A percentile compares a stretch with the other conserved stretches of the same genome.
These are phyloP conservation scores for Aspergillus wentii DNA, from an alignment of 495 filamentous ascomycete genomes.

Conservation along the genomic window DNA sequence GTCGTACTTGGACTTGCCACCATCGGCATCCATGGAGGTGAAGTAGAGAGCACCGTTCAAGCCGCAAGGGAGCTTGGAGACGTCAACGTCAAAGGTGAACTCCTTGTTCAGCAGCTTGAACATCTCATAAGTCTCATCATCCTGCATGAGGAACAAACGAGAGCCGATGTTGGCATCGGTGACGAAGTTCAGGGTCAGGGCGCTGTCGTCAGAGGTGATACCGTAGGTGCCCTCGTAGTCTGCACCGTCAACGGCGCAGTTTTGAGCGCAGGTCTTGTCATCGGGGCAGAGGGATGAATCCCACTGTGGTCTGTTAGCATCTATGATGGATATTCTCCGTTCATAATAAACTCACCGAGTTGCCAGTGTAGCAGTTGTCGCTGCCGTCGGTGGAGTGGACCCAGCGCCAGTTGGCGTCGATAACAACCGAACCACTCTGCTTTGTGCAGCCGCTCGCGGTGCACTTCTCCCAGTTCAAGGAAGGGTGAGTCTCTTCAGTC, in stretches of 20 bases:
- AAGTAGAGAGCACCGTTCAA: slow-evolving; percentile 68
- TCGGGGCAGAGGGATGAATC: slow-evolving; percentile 48
- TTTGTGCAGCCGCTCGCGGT: slow-evolving; percentile 46
- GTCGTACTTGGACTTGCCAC: slow-evolving; percentile 43
- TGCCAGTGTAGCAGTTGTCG: slow-evolving; percentile 63
- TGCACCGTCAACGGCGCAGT: slow-evolving; percentile 58
- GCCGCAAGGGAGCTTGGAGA: slow-evolving; percentile 58
- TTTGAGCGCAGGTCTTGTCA: slow-evolving; percentile 46
- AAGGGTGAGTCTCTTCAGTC: slow-evolving; percentile 56
- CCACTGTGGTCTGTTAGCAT: slow-evolving; percentile 27
- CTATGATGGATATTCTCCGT: neutral
- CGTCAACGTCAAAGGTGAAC: slow-evolving; percentile 64
- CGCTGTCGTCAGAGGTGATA: slow-evolving; percentile 42
- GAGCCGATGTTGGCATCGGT: slow-evolving; percentile 46
- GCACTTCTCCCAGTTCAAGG: slow-evolving; percentile 54
- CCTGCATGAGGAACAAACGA: slow-evolving; percentile 52
- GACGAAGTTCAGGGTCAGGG: slow-evolving; percentile 51
- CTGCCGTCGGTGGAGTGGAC: slow-evolving; percentile 44
- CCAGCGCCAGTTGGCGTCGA: slow-evolving; percentile 67
- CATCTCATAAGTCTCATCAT: slow-evolving; percentile 50
- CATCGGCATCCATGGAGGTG: slow-evolving; percentile 55
- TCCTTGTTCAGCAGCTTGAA: slow-evolving; percentile 53
- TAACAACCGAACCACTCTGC: slow-evolving; percentile 49
- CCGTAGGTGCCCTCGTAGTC: slow-evolving; percentile 53
- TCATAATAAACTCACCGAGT: slow-evolving; percentile 20